Base-by-base conservation (phyloP, 2,329 filamentous ascomycete species). In the Trichoderma citrinoviride region DNA sequence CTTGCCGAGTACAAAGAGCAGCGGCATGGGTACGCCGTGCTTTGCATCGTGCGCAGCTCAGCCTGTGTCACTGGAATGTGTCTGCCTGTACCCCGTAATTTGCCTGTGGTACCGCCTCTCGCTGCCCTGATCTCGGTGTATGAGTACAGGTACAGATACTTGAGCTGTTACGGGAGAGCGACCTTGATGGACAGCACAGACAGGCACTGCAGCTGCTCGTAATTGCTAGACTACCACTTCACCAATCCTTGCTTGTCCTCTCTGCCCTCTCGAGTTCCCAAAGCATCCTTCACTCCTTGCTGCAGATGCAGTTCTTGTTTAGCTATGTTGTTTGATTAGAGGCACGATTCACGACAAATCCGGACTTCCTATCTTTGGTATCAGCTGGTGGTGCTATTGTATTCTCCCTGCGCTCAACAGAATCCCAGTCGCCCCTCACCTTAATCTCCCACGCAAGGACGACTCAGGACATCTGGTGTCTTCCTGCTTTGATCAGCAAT, bases 11-110 rank as follows among this genome's bases (percentile, higher is more conserved):
- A 61, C 57, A 52, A 52, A 50, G 37, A 29, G 40, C 14, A 52
- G 37, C 10, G 21, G 21, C 23, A 52, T 25, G 14, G 47, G 7
- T 52, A 61, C 57, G 27, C 46, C 17, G 46, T 52, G 33, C 23
- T 43, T n/a, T 21, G 57, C 46, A 43, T 29, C 37, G 37, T 43
- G 47, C 12, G 57, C 57, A 29, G 57, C 33, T 19, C 47, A 21
- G 33, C 47, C 57, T 23, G 43, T 61, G 57, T 61, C 47, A 29
- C 37, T 61, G 46, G 57, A 58, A 47, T 47, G 27, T 37, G 57
- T 19, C 15, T 52, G 57, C 47, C 46, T 44, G 57, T 61, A 50
- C 46, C 57, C 23, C 17, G 47, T 61, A 15, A 29, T 52, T 27
- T 19, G 56, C 44, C 8, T 43, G 23, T 4, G 7, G 33, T 37